Base-by-base conservation (phyloP, 163 green algal genomes). In the Dunaliella salina region DNA sequence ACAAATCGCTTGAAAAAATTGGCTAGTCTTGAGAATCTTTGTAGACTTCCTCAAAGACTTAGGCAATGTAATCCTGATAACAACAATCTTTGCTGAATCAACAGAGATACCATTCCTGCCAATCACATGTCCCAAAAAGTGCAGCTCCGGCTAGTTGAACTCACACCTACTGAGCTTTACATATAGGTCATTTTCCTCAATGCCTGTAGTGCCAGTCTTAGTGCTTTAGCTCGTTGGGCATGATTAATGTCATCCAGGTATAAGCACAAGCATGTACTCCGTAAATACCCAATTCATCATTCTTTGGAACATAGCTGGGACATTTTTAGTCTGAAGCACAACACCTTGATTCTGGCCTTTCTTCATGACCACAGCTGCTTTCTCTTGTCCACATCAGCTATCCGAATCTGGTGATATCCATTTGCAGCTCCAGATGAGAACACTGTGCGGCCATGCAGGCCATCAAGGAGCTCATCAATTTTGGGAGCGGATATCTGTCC, bases 211-310 rank as follows among this genome's bases (percentile, higher is more conserved):
- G n/a, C 17, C 20, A 96, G 63, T 0, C 96, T 90, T 1, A 72
- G 13, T 94, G 86, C 24, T 89, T 90, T 33, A 80, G 32, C 0
- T 80, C 88, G n/a, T 86, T 87, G 13, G 75, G 89, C 80, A 88
- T 95, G 0, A 97, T 87, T 0, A 32, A 96, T 92, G 81, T 97
- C 94, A 86, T 96, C 93, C 15, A 96, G 72, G 71, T 95, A 97
- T 0, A 94, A 69, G 93, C 17, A 24, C 93, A 85, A 84, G 89
- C 93, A 90, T 79, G 34, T 80, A 29, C 82, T 59, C 22, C 75
- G 45, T 32, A n/a, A 85, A 80, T 3, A 92, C 75, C 92, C 89
- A n/a, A n/a, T n/a, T n/a, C n/a, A n/a, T n/a, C n/a, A n/a, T n/a
- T n/a, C n/a, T n/a, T n/a, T n/a, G n/a, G 78, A 96, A 95, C 0